Evolutionary conservation across 2,329 filamentous ascomycete species (phyloP).

Genomic region (Plenodomus lindquistii): DNA sequence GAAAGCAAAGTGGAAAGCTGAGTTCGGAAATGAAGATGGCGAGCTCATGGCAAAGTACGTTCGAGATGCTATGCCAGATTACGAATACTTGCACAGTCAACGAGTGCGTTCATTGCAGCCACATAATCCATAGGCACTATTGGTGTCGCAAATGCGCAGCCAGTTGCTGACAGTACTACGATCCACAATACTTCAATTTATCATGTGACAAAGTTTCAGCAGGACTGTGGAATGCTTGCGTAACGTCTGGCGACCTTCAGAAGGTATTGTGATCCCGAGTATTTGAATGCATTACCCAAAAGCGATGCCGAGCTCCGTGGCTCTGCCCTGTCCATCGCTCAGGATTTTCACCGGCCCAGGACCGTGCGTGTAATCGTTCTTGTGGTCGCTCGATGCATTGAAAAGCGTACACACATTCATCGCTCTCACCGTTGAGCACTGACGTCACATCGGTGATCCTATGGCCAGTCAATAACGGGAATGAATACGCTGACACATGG

Average conservation of each 20-base stretch:
- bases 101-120: neutral
- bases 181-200: neutral
- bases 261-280: neutral
- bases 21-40: slow-evolving; percentile 12
- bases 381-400: neutral
- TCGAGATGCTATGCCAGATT: slow-evolving; percentile 12
- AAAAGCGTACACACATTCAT: neutral
- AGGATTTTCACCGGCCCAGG: too few relatives aligned
- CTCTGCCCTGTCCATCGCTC: too few relatives aligned
- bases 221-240: neutral
- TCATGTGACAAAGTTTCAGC: neutral
- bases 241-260: neutral
- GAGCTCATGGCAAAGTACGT: slow-evolving; percentile 9
- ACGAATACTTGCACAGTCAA: slow-evolving; percentile 12
- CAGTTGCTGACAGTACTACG: neutral
- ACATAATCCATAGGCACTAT: neutral
- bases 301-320: neutral
- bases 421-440: too few relatives aligned
- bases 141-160: neutral
- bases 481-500: neutral
- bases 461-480: too few relatives aligned
- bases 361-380: neutral
- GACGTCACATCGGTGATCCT: too few relatives aligned
- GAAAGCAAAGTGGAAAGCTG: slow-evolving; percentile 14
- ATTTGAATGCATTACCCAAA: neutral